Conservation (phyloP, 148 eudicot genomes). For the Hydrangea macrophylla region DNA sequence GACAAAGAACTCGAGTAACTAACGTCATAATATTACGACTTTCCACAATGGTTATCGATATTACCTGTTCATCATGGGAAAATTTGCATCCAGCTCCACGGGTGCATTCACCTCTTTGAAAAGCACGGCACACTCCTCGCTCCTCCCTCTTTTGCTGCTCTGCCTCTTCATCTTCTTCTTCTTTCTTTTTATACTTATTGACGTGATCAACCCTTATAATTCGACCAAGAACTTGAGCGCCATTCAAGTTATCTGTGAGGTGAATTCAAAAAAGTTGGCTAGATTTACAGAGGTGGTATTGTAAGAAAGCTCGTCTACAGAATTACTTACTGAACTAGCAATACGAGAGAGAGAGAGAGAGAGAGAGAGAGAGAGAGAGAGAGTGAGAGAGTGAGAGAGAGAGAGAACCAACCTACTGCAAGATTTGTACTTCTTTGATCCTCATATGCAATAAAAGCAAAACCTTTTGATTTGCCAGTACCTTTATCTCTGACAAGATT, state of each 20-base stretch:
- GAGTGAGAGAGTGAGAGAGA: slow-evolving; percentile 10
- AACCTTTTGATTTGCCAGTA: slow-evolving; percentile 91
- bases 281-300: background rate
- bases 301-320: background rate
- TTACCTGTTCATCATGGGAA: slow-evolving; percentile 85
- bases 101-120: slow-evolving; percentile 81
- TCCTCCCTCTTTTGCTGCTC: slow-evolving; percentile 78
- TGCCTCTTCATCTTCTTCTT: slow-evolving; percentile 93
- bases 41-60: background rate
- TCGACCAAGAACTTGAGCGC: slow-evolving; percentile 76
- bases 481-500: slow-evolving; percentile 87
- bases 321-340: background rate
- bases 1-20: too few relatives aligned
- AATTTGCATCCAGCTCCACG: slow-evolving; percentile 88
- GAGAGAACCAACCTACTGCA: slow-evolving; percentile 71
- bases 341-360: slow-evolving; percentile 6
- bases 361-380: slow-evolving; percentile 5
- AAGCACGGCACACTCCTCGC: slow-evolving; percentile 92
- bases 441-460: slow-evolving; percentile 89
- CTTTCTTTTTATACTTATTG: slow-evolving; percentile 76
- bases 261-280: background rate
- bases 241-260: slow-evolving; percentile 78
- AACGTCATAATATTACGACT: background rate
- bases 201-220: slow-evolving; percentile 89
- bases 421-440: slow-evolving; percentile 95